Percentiles rank a stretch among this genome's conserved stretches.
Evolutionary conservation across 2,329 filamentous ascomycete genomes (phyloP).

Genomic region (Capronia americana): DNA sequence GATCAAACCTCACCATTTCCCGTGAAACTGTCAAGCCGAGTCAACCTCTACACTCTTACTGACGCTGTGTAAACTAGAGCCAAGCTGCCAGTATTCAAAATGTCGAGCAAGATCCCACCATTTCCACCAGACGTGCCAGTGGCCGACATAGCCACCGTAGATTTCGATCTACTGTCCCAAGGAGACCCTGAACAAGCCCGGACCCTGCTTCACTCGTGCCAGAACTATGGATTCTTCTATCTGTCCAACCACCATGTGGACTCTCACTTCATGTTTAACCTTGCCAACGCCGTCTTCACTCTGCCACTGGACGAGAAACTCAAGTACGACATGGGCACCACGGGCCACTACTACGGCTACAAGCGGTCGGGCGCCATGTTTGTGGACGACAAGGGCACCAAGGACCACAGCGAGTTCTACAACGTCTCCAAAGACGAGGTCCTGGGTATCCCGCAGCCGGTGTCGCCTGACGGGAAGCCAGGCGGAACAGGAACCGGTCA

Average conservation of each 20-base stretch:
- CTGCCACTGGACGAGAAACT: slow-evolving; percentile 22
- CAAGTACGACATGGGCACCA: slow-evolving; percentile 25
- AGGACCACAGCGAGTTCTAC: slow-evolving; percentile 41
- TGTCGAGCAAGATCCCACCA: slow-evolving; percentile 16
- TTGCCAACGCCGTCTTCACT: slow-evolving; percentile 20
- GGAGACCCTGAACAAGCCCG: slow-evolving; percentile 19
- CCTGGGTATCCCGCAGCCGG: slow-evolving; percentile 37
- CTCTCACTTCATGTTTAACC: slow-evolving; percentile 23
- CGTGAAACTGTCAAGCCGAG: not conserved
- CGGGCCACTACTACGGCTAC: slow-evolving; percentile 26
- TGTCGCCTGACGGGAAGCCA: slow-evolving; percentile 28
- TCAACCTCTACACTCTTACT: not conserved
- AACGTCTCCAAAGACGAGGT: slow-evolving; percentile 45
- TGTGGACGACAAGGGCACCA: slow-evolving; percentile 36
- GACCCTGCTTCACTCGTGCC: slow-evolving; percentile 18
- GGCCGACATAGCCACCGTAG: slow-evolving; percentile 24
- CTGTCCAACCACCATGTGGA: slow-evolving; percentile 26
- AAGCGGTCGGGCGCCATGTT: slow-evolving; percentile 24
- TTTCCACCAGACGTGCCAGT: slow-evolving; percentile 21
- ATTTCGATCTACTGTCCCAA: slow-evolving; percentile 23
- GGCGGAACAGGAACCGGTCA: slow-evolving; percentile 11
- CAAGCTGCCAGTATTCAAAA: not conserved
- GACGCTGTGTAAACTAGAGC: not conserved
- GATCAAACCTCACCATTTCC: not conserved
- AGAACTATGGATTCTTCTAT: slow-evolving; percentile 29